Evolutionary conservation across 805 yeast species (phyloP), one percentile per base, ranked within the genome.

Genomic region (Nakazawaea holstii): DNA sequence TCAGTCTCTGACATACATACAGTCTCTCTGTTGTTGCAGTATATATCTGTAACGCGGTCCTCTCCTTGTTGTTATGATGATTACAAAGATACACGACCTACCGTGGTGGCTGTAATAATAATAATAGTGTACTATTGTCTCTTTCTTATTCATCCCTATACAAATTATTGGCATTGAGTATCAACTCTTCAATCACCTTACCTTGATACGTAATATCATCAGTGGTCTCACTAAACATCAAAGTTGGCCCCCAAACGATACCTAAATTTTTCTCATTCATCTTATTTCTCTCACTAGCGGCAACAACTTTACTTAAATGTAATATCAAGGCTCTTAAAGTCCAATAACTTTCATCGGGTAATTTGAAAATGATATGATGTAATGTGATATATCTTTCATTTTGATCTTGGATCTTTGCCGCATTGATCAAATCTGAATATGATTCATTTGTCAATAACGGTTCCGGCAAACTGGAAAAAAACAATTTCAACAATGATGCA

Each of bases 311-410:
- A 52, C 84, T 81, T 52, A 94, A 76, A 64, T 94, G 99, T 73
- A 92, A 88, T 1, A 91, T 69, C 54, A 94, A 68, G 32, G 88
- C 80, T 54, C 97, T 72, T 55, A 94, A 72, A 0, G 98, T 91
- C 73, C 95, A 91, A 63, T 94, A 94, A 49, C 92, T 89, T 1
- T 95, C 94, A 66, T 94, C 99, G 0, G 97, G 97, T 47, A 94
- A 74, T 54, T 87, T 86, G 68, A 85, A 94, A 40, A 94, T 87
- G 50, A 88, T 76, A 39, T 89, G 87, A 64, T 94, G 99, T 56
- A 94, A 73, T 59, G 89, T 92, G 50, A 87, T 79, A 49, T 86
- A 75, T 54, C 80, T 73, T 15, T 59, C 57, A 11, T 71, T 71
- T 15, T 73, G 73, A 56, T 84, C 87, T 29, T 70, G 75, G 43